phyloP scores from a whole-genome alignment of 352 stramenopile species.

The Globisporangium rhizosaccharum region DNA sequence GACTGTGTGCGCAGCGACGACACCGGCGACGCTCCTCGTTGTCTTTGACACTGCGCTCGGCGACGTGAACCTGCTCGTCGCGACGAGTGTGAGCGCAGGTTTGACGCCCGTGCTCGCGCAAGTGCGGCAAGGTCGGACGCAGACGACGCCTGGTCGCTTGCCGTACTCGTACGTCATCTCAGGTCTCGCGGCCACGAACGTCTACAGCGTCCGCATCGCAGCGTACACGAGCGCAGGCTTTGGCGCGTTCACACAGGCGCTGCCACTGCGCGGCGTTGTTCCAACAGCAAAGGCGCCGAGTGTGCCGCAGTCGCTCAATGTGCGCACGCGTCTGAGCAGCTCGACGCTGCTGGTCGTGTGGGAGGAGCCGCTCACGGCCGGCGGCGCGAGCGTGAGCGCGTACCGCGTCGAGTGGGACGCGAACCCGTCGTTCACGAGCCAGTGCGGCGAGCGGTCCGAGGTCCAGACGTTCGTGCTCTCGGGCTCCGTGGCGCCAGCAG shows the following conservation, averaged over 20 bases:
- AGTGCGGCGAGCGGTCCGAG: conserved; percentile 66
- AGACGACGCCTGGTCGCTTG: conserved; percentile 64
- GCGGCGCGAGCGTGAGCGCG: conserved; percentile 70
- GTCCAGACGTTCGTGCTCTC: conserved; percentile 52
- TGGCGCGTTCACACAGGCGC: conserved; percentile 55
- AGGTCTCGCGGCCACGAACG: conserved; percentile 61
- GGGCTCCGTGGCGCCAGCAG: conserved; percentile 7
- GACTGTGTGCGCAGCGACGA: conserved; percentile 35
- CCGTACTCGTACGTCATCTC: conserved; percentile 82
- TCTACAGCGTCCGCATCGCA: conserved; percentile 88
- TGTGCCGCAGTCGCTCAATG: conserved; percentile 70
- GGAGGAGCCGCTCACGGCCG: conserved; percentile 70
- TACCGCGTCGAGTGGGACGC: conserved; percentile 96
- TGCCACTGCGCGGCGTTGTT: conserved; percentile 24
- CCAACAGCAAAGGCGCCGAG: conserved; percentile 44
- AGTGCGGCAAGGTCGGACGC: conserved; percentile 43
- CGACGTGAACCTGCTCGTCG: conserved; percentile 33
- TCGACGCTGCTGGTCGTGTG: conserved; percentile 64
- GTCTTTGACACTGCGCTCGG: conserved; percentile 47
- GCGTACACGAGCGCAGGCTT: conserved; percentile 95
- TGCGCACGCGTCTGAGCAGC: conserved; percentile 63
- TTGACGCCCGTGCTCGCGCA: conserved; percentile 21
- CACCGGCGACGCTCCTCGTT: conserved; percentile 34
- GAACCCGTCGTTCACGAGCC: conserved; percentile 77
- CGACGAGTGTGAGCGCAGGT: background rate